These are phyloP conservation scores for Megacollybia marginata DNA, from an alignment of 768 basidiomycete genomes.

Conservation along the genomic window DNA sequence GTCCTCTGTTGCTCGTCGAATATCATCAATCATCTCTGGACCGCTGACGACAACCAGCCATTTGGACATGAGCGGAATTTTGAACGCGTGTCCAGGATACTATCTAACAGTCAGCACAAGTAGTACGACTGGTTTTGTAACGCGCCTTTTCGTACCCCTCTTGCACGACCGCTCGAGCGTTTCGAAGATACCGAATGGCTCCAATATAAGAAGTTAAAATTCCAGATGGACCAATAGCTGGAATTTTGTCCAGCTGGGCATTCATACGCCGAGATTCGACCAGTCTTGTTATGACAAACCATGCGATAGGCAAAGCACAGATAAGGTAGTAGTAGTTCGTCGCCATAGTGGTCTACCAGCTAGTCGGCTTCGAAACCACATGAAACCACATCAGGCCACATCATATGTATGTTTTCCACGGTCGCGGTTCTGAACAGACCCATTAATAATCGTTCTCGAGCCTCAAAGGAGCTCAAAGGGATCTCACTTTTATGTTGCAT, in stretches of 20 bases:
- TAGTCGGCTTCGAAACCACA: too few species aligned
- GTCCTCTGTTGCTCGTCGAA: slow-evolving; percentile 24
- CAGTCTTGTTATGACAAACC: too few species aligned
- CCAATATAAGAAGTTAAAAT: slow-evolving; percentile 15
- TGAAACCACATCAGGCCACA: too few species aligned
- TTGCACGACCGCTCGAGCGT: slow-evolving; percentile 15
- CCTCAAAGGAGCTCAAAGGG: too few species aligned
- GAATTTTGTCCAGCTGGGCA: neutral
- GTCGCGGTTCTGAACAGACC: too few species aligned
- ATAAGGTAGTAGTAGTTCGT: too few species aligned
- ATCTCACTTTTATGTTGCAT: too few species aligned
- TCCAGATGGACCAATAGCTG: neutral
- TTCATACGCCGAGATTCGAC: too few species aligned
- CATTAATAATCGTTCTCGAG: too few species aligned
- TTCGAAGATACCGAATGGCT: slow-evolving; percentile 15
- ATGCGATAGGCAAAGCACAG: too few species aligned
- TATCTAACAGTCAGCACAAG: neutral
- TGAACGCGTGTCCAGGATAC: slow-evolving; percentile 20
- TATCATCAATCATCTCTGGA: slow-evolving; percentile 19
- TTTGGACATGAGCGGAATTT: slow-evolving; percentile 13
- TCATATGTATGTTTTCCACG: too few species aligned
- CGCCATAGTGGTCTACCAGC: too few species aligned
- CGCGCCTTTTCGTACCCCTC: slow-evolving; percentile 18
- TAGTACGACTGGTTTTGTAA: neutral
- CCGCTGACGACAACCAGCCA: slow-evolving; percentile 27